Conservation (phyloP, 768 basidiomycete species). For the Rickenella mellea region DNA sequence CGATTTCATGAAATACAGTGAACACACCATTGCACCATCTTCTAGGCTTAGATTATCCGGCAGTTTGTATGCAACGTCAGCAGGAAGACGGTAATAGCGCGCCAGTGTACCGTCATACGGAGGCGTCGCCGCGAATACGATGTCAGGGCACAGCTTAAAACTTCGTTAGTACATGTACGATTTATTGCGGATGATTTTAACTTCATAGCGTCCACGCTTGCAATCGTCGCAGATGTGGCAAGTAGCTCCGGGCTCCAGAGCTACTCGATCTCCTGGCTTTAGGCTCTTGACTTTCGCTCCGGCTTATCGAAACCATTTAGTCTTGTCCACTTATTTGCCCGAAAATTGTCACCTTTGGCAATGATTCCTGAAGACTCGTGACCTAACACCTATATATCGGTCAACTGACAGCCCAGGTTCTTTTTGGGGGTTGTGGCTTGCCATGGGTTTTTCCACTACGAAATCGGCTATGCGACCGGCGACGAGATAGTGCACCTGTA, state of each 20-base stretch:
- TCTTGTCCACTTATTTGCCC: not conserved
- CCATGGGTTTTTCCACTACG: slow-evolving; percentile 75
- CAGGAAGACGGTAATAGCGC: slow-evolving; percentile 80
- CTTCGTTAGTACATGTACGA: slow-evolving; percentile 1
- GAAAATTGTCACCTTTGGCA: slow-evolving; percentile 38
- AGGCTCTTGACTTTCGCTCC: slow-evolving; percentile 69
- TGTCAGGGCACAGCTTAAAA: slow-evolving; percentile 69
- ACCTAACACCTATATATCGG: slow-evolving; percentile 64
- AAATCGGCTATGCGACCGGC: slow-evolving; percentile 76
- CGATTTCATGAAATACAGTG: too few relatives aligned
- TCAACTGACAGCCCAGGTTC: not conserved
- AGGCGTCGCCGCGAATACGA: slow-evolving; percentile 88
- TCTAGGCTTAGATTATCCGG: slow-evolving; percentile 81
- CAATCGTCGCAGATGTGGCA: slow-evolving; percentile 81
- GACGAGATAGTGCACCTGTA: slow-evolving; percentile 68
- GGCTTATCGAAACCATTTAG: slow-evolving; percentile 30
- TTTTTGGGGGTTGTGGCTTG: slow-evolving; percentile 14
- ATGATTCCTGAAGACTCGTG: slow-evolving; percentile 88
- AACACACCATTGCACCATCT: slow-evolving; percentile 86
- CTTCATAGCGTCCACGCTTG: slow-evolving; percentile 79
- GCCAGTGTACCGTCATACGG: slow-evolving; percentile 86
- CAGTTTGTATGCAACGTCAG: slow-evolving; percentile 75
- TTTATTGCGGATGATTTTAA: slow-evolving; percentile 19
- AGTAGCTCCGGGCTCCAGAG: slow-evolving; percentile 84
- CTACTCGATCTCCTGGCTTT: slow-evolving; percentile 79